phyloP scores from a whole-genome alignment of 805 yeast genomes.

The Candida dajiaensis region DNA sequence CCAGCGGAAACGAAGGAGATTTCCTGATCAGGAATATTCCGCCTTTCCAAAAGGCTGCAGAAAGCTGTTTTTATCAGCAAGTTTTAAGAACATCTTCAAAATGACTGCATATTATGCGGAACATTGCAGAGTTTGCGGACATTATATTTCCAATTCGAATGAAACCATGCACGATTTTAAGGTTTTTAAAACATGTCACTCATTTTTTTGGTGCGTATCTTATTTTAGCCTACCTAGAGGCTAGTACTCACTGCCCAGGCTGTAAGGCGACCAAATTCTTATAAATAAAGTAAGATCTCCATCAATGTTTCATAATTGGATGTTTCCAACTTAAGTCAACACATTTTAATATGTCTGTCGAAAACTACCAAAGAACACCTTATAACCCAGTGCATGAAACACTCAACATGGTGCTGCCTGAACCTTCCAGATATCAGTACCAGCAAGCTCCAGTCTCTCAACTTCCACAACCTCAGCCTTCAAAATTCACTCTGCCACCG shows the following conservation, averaged over 20 bases:
- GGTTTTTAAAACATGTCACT: background rate
- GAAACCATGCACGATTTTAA: background rate
- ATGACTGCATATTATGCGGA: background rate
- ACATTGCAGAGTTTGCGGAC: background rate
- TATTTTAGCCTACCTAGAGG: background rate
- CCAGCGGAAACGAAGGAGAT: background rate
- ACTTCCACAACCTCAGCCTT: background rate
- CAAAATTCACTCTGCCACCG: slow-evolving; percentile 1
- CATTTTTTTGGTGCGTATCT: background rate
- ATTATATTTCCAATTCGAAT: background rate
- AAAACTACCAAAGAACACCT: background rate
- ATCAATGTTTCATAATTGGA: background rate
- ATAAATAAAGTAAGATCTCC: background rate
- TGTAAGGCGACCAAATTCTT: background rate
- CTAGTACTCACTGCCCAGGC: too few species aligned
- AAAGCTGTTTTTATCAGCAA: background rate
- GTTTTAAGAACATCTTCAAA: background rate
- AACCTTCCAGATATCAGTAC: background rate
- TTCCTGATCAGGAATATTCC: background rate
- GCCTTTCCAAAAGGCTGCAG: background rate
- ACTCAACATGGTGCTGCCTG: background rate
- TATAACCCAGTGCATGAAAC: background rate
- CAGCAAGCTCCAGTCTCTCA: background rate
- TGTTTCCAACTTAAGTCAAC: background rate
- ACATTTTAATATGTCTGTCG: background rate